Evolutionary conservation across 1,139 yeast genomes (phyloP).

Genomic region (Lodderomyces oxycetoniae): DNA sequence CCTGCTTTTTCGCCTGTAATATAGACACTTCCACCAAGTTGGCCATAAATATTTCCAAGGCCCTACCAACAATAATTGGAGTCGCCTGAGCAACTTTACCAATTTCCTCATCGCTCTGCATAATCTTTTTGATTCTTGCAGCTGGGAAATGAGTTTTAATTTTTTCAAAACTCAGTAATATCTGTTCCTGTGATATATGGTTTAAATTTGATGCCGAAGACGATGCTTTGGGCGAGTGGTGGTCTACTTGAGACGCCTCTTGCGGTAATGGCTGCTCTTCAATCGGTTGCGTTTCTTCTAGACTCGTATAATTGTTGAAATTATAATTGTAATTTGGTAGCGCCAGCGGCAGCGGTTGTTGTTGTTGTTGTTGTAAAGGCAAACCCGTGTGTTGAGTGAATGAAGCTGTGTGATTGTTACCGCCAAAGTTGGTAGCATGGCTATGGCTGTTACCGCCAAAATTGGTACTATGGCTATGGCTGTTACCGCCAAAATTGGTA

Average conservation of each 20-base stretch:
- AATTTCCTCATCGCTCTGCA: slow-evolving; percentile 97
- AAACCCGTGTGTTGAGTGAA: too few relatives aligned
- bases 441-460: too few relatives aligned
- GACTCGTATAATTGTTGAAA: background rate
- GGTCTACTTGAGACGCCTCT: slow-evolving; percentile 1
- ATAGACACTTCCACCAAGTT: slow-evolving; percentile 82
- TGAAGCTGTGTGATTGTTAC: too few relatives aligned
- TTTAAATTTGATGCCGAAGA: slow-evolving; percentile 3
- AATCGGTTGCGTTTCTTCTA: slow-evolving; percentile 1
- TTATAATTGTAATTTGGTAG: slow-evolving; percentile 2
- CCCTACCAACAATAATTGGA: slow-evolving; percentile 93
- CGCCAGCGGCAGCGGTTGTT: background rate
- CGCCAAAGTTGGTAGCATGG: too few relatives aligned
- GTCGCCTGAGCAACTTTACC: slow-evolving; percentile 99
- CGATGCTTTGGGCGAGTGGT: slow-evolving; percentile 1
- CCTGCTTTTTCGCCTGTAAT: slow-evolving; percentile 68
- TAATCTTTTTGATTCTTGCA: slow-evolving; percentile 90
- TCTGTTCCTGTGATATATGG: slow-evolving; percentile 24
- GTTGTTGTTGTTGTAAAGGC: background rate
- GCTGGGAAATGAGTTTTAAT: slow-evolving; percentile 96
- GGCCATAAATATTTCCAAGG: slow-evolving; percentile 87
- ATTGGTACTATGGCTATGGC: too few relatives aligned
- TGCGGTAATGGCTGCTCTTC: background rate
- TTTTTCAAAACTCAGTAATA: slow-evolving; percentile 37
- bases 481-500: background rate